Evolutionary conservation across 2,329 filamentous ascomycete genomes (phyloP), one percentile per base, ranked within the genome.

Genomic region (Colletotrichum orbiculare): DNA sequence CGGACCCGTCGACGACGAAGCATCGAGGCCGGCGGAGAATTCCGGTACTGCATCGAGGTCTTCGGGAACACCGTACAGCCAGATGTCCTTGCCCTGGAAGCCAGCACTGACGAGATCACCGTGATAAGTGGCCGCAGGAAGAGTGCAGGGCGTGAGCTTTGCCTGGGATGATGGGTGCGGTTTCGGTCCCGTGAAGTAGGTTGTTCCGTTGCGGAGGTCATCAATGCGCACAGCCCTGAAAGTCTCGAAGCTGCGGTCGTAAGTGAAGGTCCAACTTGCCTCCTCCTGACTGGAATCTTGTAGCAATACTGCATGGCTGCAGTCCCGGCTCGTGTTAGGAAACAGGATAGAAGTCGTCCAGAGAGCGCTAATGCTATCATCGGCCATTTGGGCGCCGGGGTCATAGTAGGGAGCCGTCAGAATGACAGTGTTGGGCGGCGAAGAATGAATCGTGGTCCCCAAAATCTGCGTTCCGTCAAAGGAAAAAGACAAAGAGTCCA

Each of bases 281-380:
- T 93, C 91, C 59, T 88, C 86, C 43, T 85, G 79, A 54, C 78
- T 81, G 5, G 85, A 85, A 66, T 87, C 82, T 69, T 88, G 86
- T 13, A 95, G 79, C 49, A 95, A 76, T 1, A 91, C 88, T 17
- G 91, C 91, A 76, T 94, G 91, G 69, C 90, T 93, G 73, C 91
- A 94, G 69, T 92, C 90, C 54, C 88, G 86, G 69, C 89, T 93
- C n/a, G 88, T 90, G 70, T 94, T 92, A 4, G 92, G 92, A 61
- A 95, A 95, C 3, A 96, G 79, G 49, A 96, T 94, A 39, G 93
- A 94, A 0, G 91, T 93, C 7, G 92, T 95, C 92, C 92, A 96
- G 72, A 95, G 85, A 33, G 89, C 87, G 73, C 89, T 91, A 67
- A 93, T 84, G 67, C 89, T 85, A 63, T 92, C 87, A 64, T 90